These are phyloP conservation scores for Tuber umbilicatum DNA, from an alignment of 495 filamentous ascomycete species.

Conservation along the genomic window DNA sequence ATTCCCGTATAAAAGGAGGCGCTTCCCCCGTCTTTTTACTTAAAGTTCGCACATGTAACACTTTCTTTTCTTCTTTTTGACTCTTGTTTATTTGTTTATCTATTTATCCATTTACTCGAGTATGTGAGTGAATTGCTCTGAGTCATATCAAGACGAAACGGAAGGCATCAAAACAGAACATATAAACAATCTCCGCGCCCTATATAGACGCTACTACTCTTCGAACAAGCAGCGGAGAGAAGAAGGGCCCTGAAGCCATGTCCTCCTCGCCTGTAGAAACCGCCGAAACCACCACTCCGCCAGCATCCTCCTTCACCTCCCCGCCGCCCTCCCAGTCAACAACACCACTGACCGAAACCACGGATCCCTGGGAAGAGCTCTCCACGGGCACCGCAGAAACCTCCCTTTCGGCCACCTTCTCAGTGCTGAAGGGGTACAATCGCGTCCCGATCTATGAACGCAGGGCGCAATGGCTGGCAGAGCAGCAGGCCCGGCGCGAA, in stretches of 20 bases:
- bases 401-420: constrained; percentile 21
- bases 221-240: background rate
- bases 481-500: constrained; percentile 30
- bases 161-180: background rate
- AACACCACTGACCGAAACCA: constrained; percentile 22
- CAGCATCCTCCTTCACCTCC: background rate
- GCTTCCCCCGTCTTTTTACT: background rate
- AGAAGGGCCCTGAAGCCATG: background rate
- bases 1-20: background rate
- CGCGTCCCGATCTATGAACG: constrained; percentile 34
- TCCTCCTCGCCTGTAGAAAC: background rate
- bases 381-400: constrained; percentile 28
- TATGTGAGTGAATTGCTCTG: background rate
- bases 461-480: constrained; percentile 31
- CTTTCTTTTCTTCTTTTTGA: background rate
- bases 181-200: background rate
- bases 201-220: background rate
- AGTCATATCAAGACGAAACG: background rate
- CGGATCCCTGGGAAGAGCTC: constrained; percentile 29
- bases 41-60: background rate
- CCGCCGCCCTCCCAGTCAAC: constrained; percentile 16
- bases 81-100: no score
- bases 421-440: constrained; percentile 31
- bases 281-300: background rate
- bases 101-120: background rate